Base-by-base conservation (phyloP, 1,284 basidiomycete genomes). In the Dichomitus squalens region DNA sequence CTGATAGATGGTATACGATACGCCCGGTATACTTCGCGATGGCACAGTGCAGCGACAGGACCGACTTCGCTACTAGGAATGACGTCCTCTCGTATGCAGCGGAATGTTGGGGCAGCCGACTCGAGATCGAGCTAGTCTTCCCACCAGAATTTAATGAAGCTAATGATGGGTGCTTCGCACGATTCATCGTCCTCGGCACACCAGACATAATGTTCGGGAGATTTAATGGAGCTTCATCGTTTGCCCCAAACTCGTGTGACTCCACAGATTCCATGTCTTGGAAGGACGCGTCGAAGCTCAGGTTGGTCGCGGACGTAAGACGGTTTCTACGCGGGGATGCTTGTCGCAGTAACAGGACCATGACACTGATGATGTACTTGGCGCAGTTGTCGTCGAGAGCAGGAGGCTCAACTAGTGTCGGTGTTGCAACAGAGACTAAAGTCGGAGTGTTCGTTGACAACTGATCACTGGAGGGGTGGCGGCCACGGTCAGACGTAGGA, bases 1-100 rank as follows among this genome's bases (percentile, higher is more conserved):
- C 88, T 7, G 95, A 96, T 14, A 98, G 81, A 69, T 92, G 89
- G 71, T 92, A 96, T 41, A 97, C 83, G 65, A 96, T 87, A 46
- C 88, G 86, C 12, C 92, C 90, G 6, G 87, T 81, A 64, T 82
- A 88, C 68, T 87, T 85, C 55, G 82, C 79, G 59, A 91, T 86
- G 33, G 88, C 75, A 14, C 77, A 75, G 63, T 84, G 85, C 53
- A 91, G 76, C 8, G 84, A 79, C 47, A 79, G 71, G 3, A 81
- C 71, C 2, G 85, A 86, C 60, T 79, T 82, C 36, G 84, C 76
- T 14, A 86, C 76, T 7, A 85, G 82, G 70, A 83, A 79, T 21
- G 86, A 84, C 2, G 90, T 91, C 69, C 79, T 85, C 72, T 90
- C 86, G 65, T 88, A 90, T 20, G 75, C 74, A 16, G 78, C 72